Evolutionary conservation across 2,329 filamentous ascomycete species (phyloP).

Genomic region (Phialemoniopsis sp.): DNA sequence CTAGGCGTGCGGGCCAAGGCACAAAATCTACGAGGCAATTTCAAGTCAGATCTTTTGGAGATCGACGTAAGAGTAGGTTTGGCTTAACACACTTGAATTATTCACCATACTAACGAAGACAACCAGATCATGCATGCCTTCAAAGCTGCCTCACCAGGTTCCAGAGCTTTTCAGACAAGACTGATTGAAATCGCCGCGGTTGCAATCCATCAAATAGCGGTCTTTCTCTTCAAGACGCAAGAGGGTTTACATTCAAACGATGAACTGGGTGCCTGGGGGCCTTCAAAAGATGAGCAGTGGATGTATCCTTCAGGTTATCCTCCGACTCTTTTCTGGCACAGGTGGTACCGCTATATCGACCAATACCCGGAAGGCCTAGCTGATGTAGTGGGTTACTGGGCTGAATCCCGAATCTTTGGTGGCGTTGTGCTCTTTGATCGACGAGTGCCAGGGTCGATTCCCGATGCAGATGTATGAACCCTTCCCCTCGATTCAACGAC

Average conservation of each 20-base stretch:
- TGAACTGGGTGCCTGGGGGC: slow-evolving; percentile 15
- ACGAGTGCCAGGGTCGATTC: slow-evolving; percentile 2
- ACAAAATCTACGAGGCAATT: not conserved
- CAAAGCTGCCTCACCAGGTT: slow-evolving; percentile 13
- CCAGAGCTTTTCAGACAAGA: slow-evolving; percentile 17
- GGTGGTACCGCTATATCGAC: slow-evolving; percentile 15
- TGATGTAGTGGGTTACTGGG: slow-evolving; percentile 22
- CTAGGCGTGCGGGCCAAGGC: slow-evolving; percentile 7
- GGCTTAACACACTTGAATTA: too few relatives aligned
- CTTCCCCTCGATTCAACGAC: too few relatives aligned
- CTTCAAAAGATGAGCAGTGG: slow-evolving; percentile 10
- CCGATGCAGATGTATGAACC: not conserved
- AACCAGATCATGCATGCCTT: slow-evolving; percentile 17
- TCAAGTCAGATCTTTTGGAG: slow-evolving; percentile 1
- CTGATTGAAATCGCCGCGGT: slow-evolving; percentile 24
- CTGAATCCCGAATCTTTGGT: slow-evolving; percentile 18
- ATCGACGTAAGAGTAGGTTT: slow-evolving; percentile 1
- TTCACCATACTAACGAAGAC: slow-evolving; percentile 1
- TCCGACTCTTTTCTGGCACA: slow-evolving; percentile 20
- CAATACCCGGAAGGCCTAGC: slow-evolving; percentile 21
- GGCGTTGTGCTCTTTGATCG: slow-evolving; percentile 17
- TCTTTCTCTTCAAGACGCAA: slow-evolving; percentile 12
- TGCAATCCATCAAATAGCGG: slow-evolving; percentile 22
- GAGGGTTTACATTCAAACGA: slow-evolving; percentile 14
- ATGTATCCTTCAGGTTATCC: slow-evolving; percentile 1